These are phyloP conservation scores for Vicia sativa DNA, from an alignment of 306 rosid genomes.

Conservation along the genomic window DNA sequence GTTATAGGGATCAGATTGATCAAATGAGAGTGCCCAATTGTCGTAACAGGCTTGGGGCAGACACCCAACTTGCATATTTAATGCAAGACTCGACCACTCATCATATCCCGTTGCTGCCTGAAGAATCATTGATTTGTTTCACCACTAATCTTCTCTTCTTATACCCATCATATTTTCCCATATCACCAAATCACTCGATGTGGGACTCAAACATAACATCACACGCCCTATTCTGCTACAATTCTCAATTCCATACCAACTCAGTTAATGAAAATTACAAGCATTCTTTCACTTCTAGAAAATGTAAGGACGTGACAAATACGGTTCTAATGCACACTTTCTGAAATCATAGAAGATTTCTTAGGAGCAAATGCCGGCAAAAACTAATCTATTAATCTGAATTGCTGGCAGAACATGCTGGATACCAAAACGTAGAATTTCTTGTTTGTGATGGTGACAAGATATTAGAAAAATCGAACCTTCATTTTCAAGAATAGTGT, in stretches of 20 bases:
- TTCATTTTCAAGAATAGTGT: neutral
- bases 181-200: neutral
- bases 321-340: too few relatives aligned
- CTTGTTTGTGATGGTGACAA: neutral
- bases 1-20: slow-evolving; percentile 72
- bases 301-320: too few relatives aligned
- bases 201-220: neutral
- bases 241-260: neutral
- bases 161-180: neutral
- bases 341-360: too few relatives aligned
- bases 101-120: slow-evolving; percentile 89
- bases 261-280: too few relatives aligned
- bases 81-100: slow-evolving; percentile 59
- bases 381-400: too few relatives aligned
- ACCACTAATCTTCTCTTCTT: neutral
- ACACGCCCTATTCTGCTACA: neutral
- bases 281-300: too few relatives aligned
- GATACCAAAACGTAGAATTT: neutral
- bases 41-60: slow-evolving; percentile 88
- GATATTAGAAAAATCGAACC: neutral
- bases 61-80: slow-evolving; percentile 57
- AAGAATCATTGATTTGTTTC: slow-evolving; percentile 58
- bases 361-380: too few relatives aligned
- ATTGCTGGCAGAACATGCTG: too few relatives aligned
- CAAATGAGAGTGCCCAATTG: slow-evolving; percentile 52